Evolutionary conservation across 2,329 filamentous ascomycete genomes (phyloP).

Genomic region (Alternaria hordeiaustralica): DNA sequence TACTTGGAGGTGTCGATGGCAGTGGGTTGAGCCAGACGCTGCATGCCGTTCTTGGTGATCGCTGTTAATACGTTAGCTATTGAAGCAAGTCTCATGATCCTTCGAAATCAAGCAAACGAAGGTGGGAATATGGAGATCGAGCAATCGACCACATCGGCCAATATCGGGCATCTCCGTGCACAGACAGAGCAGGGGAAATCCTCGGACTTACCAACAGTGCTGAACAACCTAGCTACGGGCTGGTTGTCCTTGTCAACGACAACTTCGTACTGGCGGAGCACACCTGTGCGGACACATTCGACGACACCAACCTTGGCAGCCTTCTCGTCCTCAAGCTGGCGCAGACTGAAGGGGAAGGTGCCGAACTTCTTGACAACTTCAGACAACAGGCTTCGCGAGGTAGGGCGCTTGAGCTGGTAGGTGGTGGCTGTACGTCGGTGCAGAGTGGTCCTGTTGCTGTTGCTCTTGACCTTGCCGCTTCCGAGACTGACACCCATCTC

Average conservation of each 20-base stretch:
- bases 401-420: constrained; percentile 91
- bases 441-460: constrained; percentile 84
- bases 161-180: not conserved
- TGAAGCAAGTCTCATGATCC: not conserved
- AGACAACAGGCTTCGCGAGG: constrained; percentile 88
- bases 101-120: not conserved
- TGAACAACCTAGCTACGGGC: constrained; percentile 84
- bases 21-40: constrained; percentile 79
- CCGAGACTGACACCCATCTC: constrained; percentile 93
- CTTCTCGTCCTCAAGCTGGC: constrained; percentile 96
- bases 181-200: constrained; percentile 46
- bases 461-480: constrained; percentile 90
- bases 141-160: not conserved
- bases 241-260: constrained; percentile 90
- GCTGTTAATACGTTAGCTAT: constrained; percentile 59
- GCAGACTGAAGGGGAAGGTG: constrained; percentile 95
- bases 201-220: constrained; percentile 89
- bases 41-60: constrained; percentile 96
- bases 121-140: not conserved
- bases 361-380: constrained; percentile 98
- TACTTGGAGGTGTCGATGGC: constrained; percentile 78
- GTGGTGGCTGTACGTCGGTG: constrained; percentile 92
- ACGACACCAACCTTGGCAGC: constrained; percentile 94
- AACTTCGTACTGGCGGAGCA: constrained; percentile 95
- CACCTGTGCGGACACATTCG: constrained; percentile 91